Conservation (phyloP, 306 rosid species). For the Citrullus amarus region DNA sequence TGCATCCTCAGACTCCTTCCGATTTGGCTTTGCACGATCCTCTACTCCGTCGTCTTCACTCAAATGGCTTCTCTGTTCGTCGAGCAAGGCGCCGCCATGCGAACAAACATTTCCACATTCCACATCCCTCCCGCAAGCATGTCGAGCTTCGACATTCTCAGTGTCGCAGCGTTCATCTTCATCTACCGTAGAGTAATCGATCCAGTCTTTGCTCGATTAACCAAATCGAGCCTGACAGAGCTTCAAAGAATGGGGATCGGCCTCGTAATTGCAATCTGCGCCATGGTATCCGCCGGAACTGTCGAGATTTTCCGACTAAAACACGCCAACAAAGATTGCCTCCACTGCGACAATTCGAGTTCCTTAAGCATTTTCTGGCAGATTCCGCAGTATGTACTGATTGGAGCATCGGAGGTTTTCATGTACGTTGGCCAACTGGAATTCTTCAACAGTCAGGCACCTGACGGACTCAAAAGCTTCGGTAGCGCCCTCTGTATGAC, state of each 20-base stretch:
- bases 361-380: slow-evolving; percentile 66
- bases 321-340: slow-evolving; percentile 20
- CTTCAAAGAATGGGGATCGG: slow-evolving; percentile 87
- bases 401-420: slow-evolving; percentile 79
- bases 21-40: slow-evolving; percentile 69
- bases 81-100: slow-evolving; percentile 77
- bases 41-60: slow-evolving; percentile 72
- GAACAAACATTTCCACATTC: slow-evolving; percentile 39
- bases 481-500: slow-evolving; percentile 82
- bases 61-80: slow-evolving; percentile 84
- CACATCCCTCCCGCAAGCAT: slow-evolving; percentile 79
- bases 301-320: slow-evolving; percentile 45
- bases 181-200: slow-evolving; percentile 38
- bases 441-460: slow-evolving; percentile 69
- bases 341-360: slow-evolving; percentile 29
- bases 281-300: slow-evolving; percentile 58
- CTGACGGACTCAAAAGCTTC: slow-evolving; percentile 72
- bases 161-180: slow-evolving; percentile 60
- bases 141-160: slow-evolving; percentile 72
- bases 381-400: slow-evolving; percentile 50
- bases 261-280: slow-evolving; percentile 44
- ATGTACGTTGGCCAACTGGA: slow-evolving; percentile 77
- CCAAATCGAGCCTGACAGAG: slow-evolving; percentile 37
- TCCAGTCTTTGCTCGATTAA: slow-evolving; percentile 24
- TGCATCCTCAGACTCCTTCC: slow-evolving; percentile 66